Evolutionary conservation across 176 grass and related monocot species (phyloP), one percentile per base, ranked within the genome.

Genomic region (Thinopyrum elongatum): DNA sequence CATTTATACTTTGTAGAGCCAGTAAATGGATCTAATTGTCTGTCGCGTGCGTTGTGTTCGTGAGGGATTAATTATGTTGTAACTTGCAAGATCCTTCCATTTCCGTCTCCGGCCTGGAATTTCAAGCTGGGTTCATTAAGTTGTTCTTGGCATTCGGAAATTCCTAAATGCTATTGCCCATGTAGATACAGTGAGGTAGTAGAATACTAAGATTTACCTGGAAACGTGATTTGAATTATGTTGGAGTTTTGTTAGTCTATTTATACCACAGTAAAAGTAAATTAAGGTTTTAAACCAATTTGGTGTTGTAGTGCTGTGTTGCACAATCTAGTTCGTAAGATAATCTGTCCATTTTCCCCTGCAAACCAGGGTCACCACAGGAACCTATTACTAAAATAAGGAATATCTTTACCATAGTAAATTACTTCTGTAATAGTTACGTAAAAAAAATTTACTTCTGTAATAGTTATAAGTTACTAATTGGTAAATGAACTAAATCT

Each of bases 11-110:
- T 76, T 28, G 3, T 53, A 41, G 23, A 41, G 23, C 4, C 23
- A 77, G 1, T 71, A 55, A 66, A 79, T 21, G n/a, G 31, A 74
- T 84, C 65, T 80, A 30, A 62, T 47, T 7, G 49, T 84, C 38
- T 79, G 38, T 8, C 28, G 7, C 17, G 19, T 64, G 49, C 16
- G 25, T 64, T 64, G 5, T 64, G 13, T 80, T 73, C 7, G 14
- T 31, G 44, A 36, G 69, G 73, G n/a, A 7, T 16, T 53, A 53
- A 26, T 9, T 44, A 82, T 46, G 23, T 2, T 16, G 19, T 23
- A 12, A 26, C 36, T 44, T 30, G 26, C 61, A 74, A 57, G 7
- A 68, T 9, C 64, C 64, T 4, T 36, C 44, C 10, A 30, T 53
- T 53, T 46, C 17, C 10, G 28, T 67, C 19, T 34, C 27, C 12